phyloP scores from a whole-genome alignment of 164 flowering plant genomes.

The Buxus sempervirens region DNA sequence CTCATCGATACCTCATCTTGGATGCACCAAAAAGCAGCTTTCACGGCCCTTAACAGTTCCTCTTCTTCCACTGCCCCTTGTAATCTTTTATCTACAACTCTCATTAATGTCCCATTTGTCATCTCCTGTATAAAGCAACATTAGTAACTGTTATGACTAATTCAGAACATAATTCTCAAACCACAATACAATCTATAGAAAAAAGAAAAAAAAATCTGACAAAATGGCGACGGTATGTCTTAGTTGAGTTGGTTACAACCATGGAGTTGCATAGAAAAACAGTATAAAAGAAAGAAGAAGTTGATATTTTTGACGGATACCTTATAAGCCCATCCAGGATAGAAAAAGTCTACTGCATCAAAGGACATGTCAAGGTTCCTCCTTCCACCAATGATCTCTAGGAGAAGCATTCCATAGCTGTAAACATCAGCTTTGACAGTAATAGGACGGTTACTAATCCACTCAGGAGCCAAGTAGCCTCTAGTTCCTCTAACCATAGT shows the following conservation, averaged over 20 bases:
- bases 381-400: conserved; percentile 90
- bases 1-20: conserved; percentile 78
- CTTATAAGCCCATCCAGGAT: conserved; percentile 93
- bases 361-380: conserved; percentile 87
- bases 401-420: conserved; percentile 93
- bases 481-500: conserved; percentile 93
- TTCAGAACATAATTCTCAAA: too few relatives aligned
- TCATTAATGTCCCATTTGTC: conserved; percentile 49
- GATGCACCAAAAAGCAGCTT: conserved; percentile 91
- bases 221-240: too few relatives aligned
- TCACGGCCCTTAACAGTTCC: conserved; percentile 59
- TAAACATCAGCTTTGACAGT: conserved; percentile 95
- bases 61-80: conserved; percentile 62
- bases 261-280: too few relatives aligned
- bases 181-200: neutral
- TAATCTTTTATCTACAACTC: conserved; percentile 46
- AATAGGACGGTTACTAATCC: conserved; percentile 88
- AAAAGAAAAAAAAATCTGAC: neutral
- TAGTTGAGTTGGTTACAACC: too few relatives aligned
- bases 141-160: neutral
- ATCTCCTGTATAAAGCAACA: conserved; percentile 46
- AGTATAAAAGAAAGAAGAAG: neutral
- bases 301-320: conserved; percentile 22
- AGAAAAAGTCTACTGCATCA: conserved; percentile 74
- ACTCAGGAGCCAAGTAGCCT: conserved; percentile 94